phyloP scores from a whole-genome alignment of 208 protist species.

The Tritrichomonas foetus region DNA sequence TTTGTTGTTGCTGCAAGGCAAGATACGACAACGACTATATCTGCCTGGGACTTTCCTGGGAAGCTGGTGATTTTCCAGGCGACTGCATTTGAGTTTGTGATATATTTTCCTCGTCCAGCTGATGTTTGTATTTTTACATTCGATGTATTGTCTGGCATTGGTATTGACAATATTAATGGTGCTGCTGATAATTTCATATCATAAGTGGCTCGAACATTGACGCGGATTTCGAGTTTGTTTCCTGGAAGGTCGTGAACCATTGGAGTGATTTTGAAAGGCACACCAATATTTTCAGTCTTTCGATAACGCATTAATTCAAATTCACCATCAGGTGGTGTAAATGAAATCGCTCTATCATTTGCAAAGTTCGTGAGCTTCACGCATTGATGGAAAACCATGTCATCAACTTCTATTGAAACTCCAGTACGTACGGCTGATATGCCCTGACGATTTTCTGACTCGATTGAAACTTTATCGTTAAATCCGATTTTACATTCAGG shows the following conservation, averaged over 20 bases:
- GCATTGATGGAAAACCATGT: conserved; percentile 93
- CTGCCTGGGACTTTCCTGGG: conserved; percentile 65
- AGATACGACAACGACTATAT: background rate
- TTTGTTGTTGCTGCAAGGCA: conserved; percentile 28
- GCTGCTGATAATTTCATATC: background rate
- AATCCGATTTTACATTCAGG: conserved; percentile 88
- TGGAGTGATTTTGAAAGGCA: conserved; percentile 7
- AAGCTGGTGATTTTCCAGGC: conserved; percentile 59
- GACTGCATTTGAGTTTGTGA: conserved; percentile 39
- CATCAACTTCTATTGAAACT: conserved; percentile 72
- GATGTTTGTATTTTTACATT: conserved; percentile 72
- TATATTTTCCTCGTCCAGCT: conserved; percentile 43
- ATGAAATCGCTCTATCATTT: conserved; percentile 61
- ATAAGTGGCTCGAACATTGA: background rate
- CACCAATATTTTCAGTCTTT: background rate
- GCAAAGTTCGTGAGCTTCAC: conserved; percentile 91
- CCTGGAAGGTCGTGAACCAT: background rate
- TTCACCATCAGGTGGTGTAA: conserved; percentile 73
- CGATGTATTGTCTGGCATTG: conserved; percentile 59
- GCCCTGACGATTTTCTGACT: conserved; percentile 25
- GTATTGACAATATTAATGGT: background rate
- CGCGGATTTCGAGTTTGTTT: conserved; percentile 31
- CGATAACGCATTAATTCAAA: conserved; percentile 92
- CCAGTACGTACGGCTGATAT: background rate
- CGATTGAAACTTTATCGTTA: conserved; percentile 54